Evolutionary conservation across 225 moss, liverwort and hornwort genomes (phyloP).

Genomic region (Marchantia polymorpha): DNA sequence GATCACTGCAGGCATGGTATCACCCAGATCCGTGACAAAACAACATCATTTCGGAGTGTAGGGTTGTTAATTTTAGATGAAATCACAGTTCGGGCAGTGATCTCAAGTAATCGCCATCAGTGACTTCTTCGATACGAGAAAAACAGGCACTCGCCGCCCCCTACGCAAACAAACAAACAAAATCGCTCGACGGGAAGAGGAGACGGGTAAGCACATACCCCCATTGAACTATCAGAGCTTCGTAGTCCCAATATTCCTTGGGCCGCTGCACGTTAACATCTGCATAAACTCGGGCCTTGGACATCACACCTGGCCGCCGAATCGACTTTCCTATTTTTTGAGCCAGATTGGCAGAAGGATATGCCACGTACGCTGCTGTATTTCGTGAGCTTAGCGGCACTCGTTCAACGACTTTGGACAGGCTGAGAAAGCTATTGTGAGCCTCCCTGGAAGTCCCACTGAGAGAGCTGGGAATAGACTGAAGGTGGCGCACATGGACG

Average conservation of each 20-base stretch:
- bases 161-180: neutral
- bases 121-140: neutral
- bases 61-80: neutral
- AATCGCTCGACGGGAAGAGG: neutral
- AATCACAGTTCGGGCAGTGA: neutral
- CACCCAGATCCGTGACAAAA: slow-evolving; percentile 11
- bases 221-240: slow-evolving; percentile 92
- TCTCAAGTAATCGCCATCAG: neutral
- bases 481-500: slow-evolving; percentile 30
- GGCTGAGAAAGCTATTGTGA: slow-evolving; percentile 28
- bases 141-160: neutral
- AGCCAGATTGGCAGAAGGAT: slow-evolving; percentile 95
- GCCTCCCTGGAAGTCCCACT: slow-evolving; percentile 33
- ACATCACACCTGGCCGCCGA: slow-evolving; percentile 98
- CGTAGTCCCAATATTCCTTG: slow-evolving; percentile 99
- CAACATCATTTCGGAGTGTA: neutral
- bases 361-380: slow-evolving; percentile 39
- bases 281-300: slow-evolving; percentile 99
- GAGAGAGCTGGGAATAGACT: slow-evolving; percentile 25
- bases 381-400: slow-evolving; percentile 27
- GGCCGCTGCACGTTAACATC: slow-evolving; percentile 96
- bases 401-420: slow-evolving; percentile 15
- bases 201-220: slow-evolving; percentile 48
- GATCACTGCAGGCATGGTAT: slow-evolving; percentile 40
- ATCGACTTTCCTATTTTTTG: slow-evolving; percentile 98